Evolutionary conservation across 495 filamentous ascomycete species (phyloP).

Genomic region (Aspergillus kassunensis): DNA sequence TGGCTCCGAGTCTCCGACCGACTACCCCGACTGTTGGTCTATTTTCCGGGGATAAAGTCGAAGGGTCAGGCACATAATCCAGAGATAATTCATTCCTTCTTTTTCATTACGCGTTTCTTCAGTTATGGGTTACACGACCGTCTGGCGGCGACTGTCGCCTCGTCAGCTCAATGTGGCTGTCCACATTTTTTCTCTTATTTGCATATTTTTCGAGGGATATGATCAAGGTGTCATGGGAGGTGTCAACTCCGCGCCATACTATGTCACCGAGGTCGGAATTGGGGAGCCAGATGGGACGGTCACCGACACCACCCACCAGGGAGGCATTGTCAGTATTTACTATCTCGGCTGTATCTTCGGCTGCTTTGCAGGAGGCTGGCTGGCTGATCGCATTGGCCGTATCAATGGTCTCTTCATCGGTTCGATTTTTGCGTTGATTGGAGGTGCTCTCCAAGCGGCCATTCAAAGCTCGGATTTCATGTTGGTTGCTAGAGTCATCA

Average conservation of each 20-base stretch:
- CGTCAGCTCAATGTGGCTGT: constrained; percentile 41
- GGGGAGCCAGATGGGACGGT: constrained; percentile 34
- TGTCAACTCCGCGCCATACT: constrained; percentile 40
- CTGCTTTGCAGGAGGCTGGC: constrained; percentile 48
- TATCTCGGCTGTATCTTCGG: constrained; percentile 54
- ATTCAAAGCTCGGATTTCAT: constrained; percentile 50
- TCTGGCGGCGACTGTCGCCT: constrained; percentile 41
- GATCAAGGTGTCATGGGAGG: constrained; percentile 53
- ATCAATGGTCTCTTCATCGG: constrained; percentile 53
- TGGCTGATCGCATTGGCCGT: constrained; percentile 51
- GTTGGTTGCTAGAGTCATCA: constrained; percentile 51
- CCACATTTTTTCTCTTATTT: constrained; percentile 43
- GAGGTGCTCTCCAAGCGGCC: constrained; percentile 50
- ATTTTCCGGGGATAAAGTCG: too few species aligned
- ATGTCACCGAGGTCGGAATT: constrained; percentile 35
- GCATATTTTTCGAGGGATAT: constrained; percentile 56
- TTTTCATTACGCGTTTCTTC: too few species aligned
- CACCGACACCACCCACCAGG: constrained; percentile 36
- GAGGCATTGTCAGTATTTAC: constrained; percentile 52
- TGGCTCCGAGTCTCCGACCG: too few species aligned
- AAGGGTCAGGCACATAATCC: too few species aligned
- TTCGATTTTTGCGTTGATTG: constrained; percentile 50
- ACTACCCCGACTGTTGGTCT: too few species aligned
- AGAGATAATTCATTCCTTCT: too few species aligned
- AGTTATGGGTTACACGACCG: constrained; percentile 39